Percentiles rank a stretch among this genome's conserved stretches.
phyloP scores from a whole-genome alignment of 768 basidiomycete species.

The Tylopilus subfusipes region DNA sequence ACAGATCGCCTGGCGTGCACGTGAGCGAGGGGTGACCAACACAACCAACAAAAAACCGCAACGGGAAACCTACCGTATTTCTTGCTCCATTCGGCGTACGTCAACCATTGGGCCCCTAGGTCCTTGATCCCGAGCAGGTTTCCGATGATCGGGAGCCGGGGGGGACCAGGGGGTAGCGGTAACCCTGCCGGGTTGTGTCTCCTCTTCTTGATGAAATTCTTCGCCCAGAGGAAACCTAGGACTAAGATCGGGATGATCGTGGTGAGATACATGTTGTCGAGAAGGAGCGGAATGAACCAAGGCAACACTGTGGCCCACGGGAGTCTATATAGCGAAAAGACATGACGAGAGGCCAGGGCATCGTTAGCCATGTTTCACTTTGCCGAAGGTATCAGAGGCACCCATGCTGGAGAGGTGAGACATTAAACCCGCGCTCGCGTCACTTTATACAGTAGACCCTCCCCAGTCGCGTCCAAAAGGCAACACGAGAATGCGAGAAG shows the following conservation, averaged over 20 bases:
- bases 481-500: neutral
- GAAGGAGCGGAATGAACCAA: neutral
- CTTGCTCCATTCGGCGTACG: constrained; percentile 40
- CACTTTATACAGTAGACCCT: neutral
- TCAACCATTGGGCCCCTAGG: constrained; percentile 37
- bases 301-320: neutral
- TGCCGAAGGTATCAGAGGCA: neutral
- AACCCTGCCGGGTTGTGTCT: constrained; percentile 17
- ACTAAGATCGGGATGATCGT: neutral
- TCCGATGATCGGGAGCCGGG: constrained; percentile 40
- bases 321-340: neutral
- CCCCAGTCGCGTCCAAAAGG: neutral
- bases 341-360: neutral
- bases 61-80: constrained; percentile 35
- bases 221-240: neutral
- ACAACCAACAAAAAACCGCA: neutral
- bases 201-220: constrained; percentile 2
- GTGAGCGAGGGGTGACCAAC: neutral
- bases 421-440: neutral
- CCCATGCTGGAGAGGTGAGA: constrained; percentile 3
- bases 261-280: constrained; percentile 5
- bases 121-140: constrained; percentile 42
- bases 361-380: constrained; percentile 10
- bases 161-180: constrained; percentile 42
- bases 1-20: constrained; percentile 19